Evolutionary conservation across 2,329 filamentous ascomycete genomes (phyloP).

Genomic region (Periconia digitata): DNA sequence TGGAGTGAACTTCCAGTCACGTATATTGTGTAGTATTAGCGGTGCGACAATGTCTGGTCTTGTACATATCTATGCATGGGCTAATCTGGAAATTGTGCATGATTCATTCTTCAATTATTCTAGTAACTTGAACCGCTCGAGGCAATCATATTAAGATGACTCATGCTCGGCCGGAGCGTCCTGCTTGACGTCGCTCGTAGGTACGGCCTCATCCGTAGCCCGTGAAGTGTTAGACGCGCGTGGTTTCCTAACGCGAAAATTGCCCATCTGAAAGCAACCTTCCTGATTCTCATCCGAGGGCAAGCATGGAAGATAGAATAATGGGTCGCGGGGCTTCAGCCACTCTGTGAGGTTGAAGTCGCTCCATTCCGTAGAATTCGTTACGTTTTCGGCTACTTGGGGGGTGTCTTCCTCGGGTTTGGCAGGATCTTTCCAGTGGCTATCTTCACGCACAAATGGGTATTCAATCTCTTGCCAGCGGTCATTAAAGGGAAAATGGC

Average conservation of each 20-base stretch:
- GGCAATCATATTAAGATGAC: neutral
- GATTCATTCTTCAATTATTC: no score
- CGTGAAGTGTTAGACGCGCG: neutral
- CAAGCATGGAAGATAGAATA: neutral
- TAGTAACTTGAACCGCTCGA: no score
- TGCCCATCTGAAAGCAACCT: constrained; percentile 2
- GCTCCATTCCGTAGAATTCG: neutral
- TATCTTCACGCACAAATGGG: constrained; percentile 3
- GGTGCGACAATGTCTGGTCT: no score
- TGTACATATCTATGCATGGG: no score
- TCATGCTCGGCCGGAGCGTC: neutral
- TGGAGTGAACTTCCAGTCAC: no score
- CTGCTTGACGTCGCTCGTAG: neutral
- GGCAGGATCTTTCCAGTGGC: constrained; percentile 1
- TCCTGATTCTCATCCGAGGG: constrained; percentile 1
- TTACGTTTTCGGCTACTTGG: constrained; percentile 1
- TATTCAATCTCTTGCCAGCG: neutral
- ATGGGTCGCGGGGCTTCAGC: neutral
- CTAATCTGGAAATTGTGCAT: no score
- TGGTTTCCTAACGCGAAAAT: neutral
- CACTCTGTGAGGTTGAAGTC: neutral
- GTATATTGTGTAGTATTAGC: no score
- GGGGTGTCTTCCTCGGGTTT: neutral
- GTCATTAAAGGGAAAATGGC: constrained; percentile 1
- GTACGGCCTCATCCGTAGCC: neutral